Base-by-base conservation (phyloP, 495 filamentous ascomycete species). In the Eremomyces bilateralis region DNA sequence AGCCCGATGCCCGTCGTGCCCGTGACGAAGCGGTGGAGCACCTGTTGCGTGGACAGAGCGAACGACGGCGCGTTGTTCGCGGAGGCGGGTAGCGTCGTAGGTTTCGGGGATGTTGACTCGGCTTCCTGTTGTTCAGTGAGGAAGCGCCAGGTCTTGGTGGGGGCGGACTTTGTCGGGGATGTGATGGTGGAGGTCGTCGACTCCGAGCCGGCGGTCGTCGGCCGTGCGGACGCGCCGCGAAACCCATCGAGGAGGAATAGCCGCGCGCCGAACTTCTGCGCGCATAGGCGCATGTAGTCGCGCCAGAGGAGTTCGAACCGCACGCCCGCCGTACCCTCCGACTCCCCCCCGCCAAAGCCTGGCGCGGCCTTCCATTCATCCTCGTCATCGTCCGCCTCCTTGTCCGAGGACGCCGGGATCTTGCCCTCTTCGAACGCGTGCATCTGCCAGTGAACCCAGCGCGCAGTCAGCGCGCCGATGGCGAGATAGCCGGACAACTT, bases 241-340 rank as follows among this genome's bases (percentile, higher is more conserved):
- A 71, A 72, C 3, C 75, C 74, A n/a, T 52, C 49, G 3, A 72
- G 51, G 27, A 53, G 51, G 48, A 79, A 80, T 1, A 79, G 52
- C 31, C 61, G 61, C 30, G 52, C 46, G 11, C 62, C 61, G 39
- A 73, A 78, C 44, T 80, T 80, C 3, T 65, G 55, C 18, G 63
- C 63, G 39, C 72, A 72, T 10, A 82, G 62, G 0, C 71, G 59
- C 65, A 80, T 78, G 52, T 80, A 80, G 51, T 80, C 76, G 3
- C 75, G 59, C 73, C 75, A 80, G 1, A 80, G 56, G 1, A 82
- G 57, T 40, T 82, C 72, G 36, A 76, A 73, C 1, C 76, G 66
- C 5, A 80, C 58, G 3, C 51, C 56, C n/a, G 58, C 58, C 0
- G 71, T 76, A n/a, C 76, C 76, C 33, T 67, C 63, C 46, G 67